Conservation (phyloP, 805 yeast genomes). For the Cyberlindnera sargentensis region DNA sequence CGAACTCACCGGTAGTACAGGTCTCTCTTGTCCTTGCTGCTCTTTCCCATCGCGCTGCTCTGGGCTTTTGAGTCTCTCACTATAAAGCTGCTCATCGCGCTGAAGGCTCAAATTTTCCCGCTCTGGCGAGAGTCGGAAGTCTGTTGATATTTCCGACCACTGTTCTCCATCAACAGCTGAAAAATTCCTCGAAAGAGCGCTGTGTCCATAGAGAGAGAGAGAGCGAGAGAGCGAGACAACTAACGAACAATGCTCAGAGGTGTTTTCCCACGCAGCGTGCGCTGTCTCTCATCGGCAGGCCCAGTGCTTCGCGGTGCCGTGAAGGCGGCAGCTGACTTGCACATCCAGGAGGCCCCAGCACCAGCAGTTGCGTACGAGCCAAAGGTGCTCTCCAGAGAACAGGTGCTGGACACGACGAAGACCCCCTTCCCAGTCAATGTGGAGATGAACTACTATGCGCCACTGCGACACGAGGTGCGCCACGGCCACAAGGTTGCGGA, state of each 20-base stretch:
- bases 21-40: constrained; percentile 92
- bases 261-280: constrained; percentile 1
- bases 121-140: too few relatives aligned
- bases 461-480: constrained; percentile 57
- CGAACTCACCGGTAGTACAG: constrained; percentile 50
- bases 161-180: not conserved
- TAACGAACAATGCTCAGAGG: constrained; percentile 5
- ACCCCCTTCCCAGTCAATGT: constrained; percentile 80
- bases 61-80: not conserved
- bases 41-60: constrained; percentile 65
- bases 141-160: too few relatives aligned
- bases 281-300: constrained; percentile 6
- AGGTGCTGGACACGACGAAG: constrained; percentile 27
- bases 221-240: too few relatives aligned
- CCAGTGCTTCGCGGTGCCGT: constrained; percentile 8
- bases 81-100: not conserved
- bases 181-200: not conserved
- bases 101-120: not conserved
- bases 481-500: constrained; percentile 78
- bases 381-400: constrained; percentile 28
- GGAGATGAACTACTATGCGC: constrained; percentile 74
- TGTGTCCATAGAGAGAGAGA: not conserved
- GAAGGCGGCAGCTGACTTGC: constrained; percentile 6
- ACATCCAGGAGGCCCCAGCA: constrained; percentile 1
- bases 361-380: constrained; percentile 29